phyloP scores from a whole-genome alignment of 2,329 filamentous ascomycete species.

The Endothia cerciana region DNA sequence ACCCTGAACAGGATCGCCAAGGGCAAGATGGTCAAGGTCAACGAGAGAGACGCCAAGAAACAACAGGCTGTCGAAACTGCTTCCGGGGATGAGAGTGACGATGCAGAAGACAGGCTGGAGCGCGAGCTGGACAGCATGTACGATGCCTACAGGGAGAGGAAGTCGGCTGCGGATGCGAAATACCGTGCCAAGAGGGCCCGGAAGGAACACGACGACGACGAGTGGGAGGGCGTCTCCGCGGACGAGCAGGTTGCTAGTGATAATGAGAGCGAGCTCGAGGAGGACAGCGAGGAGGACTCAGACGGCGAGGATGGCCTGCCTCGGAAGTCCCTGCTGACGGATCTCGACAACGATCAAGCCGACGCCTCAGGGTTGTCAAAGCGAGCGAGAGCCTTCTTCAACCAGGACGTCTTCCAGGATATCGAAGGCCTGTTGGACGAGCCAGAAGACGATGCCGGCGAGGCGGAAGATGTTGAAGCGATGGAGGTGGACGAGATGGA shows the following conservation, averaged over 20 bases:
- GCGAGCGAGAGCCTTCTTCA: conserved; percentile 86
- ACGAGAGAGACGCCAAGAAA: conserved; percentile 59
- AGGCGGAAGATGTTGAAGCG: conserved; percentile 46
- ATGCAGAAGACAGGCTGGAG: conserved; percentile 82
- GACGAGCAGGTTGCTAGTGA: conserved; percentile 63
- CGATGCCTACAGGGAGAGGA: conserved; percentile 79
- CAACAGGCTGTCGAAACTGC: conserved; percentile 63
- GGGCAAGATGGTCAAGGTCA: conserved; percentile 76
- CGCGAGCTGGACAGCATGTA: conserved; percentile 87
- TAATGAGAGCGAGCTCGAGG: conserved; percentile 60
- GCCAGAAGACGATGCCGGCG: conserved; percentile 39
- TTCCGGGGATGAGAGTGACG: conserved; percentile 68
- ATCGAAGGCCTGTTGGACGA: conserved; percentile 70
- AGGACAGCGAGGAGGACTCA: conserved; percentile 65
- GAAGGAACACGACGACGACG: conserved; percentile 79
- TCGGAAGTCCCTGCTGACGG: conserved; percentile 61
- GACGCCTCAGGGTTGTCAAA: conserved; percentile 71
- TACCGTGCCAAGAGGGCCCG: conserved; percentile 87
- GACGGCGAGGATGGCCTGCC: conserved; percentile 56
- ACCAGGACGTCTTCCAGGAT: conserved; percentile 90
- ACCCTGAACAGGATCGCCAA: conserved; percentile 70
- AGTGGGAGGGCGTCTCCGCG: conserved; percentile 88
- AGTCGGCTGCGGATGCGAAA: conserved; percentile 81
- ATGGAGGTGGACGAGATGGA: conserved; percentile 40
- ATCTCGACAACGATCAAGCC: conserved; percentile 59